Evolutionary conservation across 2,329 filamentous ascomycete genomes (phyloP), one percentile per base, ranked within the genome.

Genomic region (Hymenoscyphus albidus): DNA sequence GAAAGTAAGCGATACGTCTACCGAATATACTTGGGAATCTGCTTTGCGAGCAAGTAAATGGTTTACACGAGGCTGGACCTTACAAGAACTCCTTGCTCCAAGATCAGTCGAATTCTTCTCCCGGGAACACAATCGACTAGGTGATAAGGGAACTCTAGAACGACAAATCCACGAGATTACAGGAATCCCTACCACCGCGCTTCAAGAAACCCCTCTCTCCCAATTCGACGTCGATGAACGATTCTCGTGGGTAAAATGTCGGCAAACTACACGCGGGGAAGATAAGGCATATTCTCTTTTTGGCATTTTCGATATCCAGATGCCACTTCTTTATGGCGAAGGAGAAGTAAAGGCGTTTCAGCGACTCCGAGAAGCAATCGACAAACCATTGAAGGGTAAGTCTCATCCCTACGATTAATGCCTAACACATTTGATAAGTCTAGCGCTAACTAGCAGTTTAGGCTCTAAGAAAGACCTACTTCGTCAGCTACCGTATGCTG

Each of bases 211-310:
- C 5, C 48, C 56, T 62, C 56, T 66, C 14, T 63, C 62, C 40
- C n/a, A 65, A 35, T 62, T 65, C 22, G 62, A 38, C 35, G 42
- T 67, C 56, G 59, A 64, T n/a, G 67, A 69, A 58, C 61, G 62
- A 59, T 44, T 80, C 76, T 76, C 76, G 1, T 80, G 78, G 79
- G 77, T 77, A 3, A 71, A 75, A 2, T 61, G 70, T 4, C 72
- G 79, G 0, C 40, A 70, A 2, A 79, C 78, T 0, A 76, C 72
- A 0, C 67, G 76, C 4, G 18, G 63, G 0, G 80, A 82, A 61
- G 80, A 81, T 58, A 73, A 74, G 27, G 78, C 79, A 0, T 82
- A 82, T 48, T 79, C 74, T 16, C 68, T 82, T 0, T 65, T 82
- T 4, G 80, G 80, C 0, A 73, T 82, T 0, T 81, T 81, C 39